Base-by-base conservation (phyloP, 495 filamentous ascomycete genomes). In the Platismatia glauca region DNA sequence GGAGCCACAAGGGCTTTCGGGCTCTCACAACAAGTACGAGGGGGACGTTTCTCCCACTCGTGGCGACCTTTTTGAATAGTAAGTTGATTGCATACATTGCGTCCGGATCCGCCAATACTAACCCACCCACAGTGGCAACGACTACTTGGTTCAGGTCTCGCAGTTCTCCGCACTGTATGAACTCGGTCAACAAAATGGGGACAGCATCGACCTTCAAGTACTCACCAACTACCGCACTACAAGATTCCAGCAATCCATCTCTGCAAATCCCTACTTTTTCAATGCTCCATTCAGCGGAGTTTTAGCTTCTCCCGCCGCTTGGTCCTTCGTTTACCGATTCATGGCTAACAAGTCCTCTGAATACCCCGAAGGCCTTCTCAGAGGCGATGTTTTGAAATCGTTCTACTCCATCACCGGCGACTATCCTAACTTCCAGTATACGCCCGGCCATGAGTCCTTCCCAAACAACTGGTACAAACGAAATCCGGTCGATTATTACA, bases 391-490 rank as follows among this genome's bases (percentile, higher is more conserved):
- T 24, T 61, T 83, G 29, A 76, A 74, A 22, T 77, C 74, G 39
- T 82, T 82, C 66, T 81, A 75, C 59, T 71, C 70, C 1, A 74
- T 83, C 39, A 75, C 74, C n/a, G 75, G 75, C 4, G 66, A 72
- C 13, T 66, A 69, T 9, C 61, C 65, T 3, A 72, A 73, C 39
- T 67, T 81, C 43, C 70, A 64, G 1, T 79, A 78, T 59, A 74
- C 68, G 2, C 72, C 76, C 52, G 81, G 81, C 24, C 70, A 79
- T 67, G 61, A 63, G 46, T 6, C 38, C 13, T 58, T 63, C 53
- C 61, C 61, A 7, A 73, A 83, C 37, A 86, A 86, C 64, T 86
- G 82, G 83, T 85, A 84, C 72, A 79, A 78, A 59, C 77, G 81
- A 13, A 71, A 75, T 24, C 59, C 70, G 0, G 76, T 75, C 55